These are phyloP conservation scores for Xylaria flabelliformis DNA, from an alignment of 495 filamentous ascomycete species.

Conservation along the genomic window DNA sequence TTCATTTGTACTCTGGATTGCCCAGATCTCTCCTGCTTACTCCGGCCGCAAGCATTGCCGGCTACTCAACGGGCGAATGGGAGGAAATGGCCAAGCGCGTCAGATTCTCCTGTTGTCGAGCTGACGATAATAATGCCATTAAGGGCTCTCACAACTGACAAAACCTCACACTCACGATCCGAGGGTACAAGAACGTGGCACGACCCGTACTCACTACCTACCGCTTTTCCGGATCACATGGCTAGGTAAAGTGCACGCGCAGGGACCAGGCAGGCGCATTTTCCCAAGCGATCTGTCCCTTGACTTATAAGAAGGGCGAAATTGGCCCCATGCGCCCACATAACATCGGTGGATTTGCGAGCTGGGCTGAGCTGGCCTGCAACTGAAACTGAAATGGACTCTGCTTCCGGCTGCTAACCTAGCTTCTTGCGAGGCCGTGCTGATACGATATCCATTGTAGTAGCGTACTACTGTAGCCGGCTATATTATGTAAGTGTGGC, in stretches of 20 bases:
- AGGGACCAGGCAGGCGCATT: conserved; percentile 8
- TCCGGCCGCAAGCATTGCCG: conserved; percentile 17
- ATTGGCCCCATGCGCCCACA: conserved; percentile 5
- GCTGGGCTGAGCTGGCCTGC: neutral
- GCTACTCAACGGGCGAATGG: conserved; percentile 19
- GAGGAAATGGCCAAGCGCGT: conserved; percentile 10
- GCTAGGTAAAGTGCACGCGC: conserved; percentile 13
- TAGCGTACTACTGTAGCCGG: neutral
- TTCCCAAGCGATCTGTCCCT: conserved; percentile 7
- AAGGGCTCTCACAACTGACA: conserved; percentile 8
- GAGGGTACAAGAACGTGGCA: conserved; percentile 22
- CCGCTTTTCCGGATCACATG: conserved; percentile 13
- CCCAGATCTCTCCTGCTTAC: conserved; percentile 11
- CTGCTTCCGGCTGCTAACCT: neutral
- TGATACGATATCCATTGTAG: neutral
- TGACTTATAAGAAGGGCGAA: conserved; percentile 6
- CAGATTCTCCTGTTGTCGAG: conserved; percentile 4
- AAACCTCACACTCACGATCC: conserved; percentile 2
- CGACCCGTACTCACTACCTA: conserved; percentile 11
- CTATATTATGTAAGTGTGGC: neutral
- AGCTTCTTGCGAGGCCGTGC: neutral
- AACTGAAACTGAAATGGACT: neutral
- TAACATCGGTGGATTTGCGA: neutral
- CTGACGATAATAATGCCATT: conserved; percentile 11
- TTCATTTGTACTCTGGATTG: conserved; percentile 3